Evolutionary conservation across 257 asterid species (phyloP).

Genomic region (Salvia miltiorrhiza): DNA sequence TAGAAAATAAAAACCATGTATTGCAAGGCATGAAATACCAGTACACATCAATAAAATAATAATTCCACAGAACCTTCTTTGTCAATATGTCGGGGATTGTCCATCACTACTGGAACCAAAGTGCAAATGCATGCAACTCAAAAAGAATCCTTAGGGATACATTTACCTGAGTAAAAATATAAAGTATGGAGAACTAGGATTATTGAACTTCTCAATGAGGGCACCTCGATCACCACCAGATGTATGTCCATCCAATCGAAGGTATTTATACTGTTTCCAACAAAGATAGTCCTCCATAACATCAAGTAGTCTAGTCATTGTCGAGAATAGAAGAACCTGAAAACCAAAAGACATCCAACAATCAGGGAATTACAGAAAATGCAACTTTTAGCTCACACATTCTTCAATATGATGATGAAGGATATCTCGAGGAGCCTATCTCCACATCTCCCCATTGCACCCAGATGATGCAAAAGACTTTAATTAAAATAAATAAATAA

Average conservation of each 20-base stretch:
- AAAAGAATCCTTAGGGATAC: slow-evolving; percentile 6
- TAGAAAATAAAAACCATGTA: neutral
- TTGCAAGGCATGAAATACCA: neutral
- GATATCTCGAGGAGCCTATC: neutral
- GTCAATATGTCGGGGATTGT: slow-evolving; percentile 4
- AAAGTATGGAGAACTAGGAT: slow-evolving; percentile 86
- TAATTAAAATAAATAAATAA: neutral
- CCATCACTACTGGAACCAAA: slow-evolving; percentile 14
- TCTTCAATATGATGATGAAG: slow-evolving; percentile 4
- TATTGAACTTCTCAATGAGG: slow-evolving; percentile 78
- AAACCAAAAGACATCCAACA: neutral
- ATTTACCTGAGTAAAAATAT: slow-evolving; percentile 92
- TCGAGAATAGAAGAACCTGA: slow-evolving; percentile 96
- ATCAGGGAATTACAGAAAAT: slow-evolving; percentile 5
- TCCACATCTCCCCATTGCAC: neutral
- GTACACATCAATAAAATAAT: neutral
- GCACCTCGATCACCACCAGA: slow-evolving; percentile 98
- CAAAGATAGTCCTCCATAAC: slow-evolving; percentile 97
- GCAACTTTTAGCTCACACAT: slow-evolving; percentile 6
- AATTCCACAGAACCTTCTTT: neutral
- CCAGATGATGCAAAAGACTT: neutral
- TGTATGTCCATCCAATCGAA: slow-evolving; percentile 98
- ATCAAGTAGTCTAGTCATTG: slow-evolving; percentile 98
- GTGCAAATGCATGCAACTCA: slow-evolving; percentile 12
- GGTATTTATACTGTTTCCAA: slow-evolving; percentile 93